phyloP scores from a whole-genome alignment of 352 stramenopile species.

The Globisporangium alternatum region DNA sequence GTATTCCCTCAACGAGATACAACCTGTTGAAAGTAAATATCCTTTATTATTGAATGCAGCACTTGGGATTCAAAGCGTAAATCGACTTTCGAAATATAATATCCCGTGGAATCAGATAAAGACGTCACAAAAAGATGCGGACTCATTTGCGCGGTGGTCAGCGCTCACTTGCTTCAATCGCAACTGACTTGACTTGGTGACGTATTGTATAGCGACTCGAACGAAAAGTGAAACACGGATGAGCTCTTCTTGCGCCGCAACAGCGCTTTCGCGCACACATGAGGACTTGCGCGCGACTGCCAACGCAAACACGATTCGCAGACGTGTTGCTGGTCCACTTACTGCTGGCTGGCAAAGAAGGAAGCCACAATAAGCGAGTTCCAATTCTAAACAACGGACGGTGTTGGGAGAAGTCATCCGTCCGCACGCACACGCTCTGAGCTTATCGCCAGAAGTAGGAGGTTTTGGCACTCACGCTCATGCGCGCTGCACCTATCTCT shows the following conservation, averaged over 20 bases:
- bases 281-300: neutral
- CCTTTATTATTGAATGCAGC: neutral
- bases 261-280: neutral
- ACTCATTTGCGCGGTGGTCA: neutral
- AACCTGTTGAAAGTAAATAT: neutral
- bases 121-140: constrained; percentile 6
- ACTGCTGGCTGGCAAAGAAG: neutral
- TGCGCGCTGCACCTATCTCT: neutral
- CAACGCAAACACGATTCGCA: neutral
- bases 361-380: neutral
- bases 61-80: neutral
- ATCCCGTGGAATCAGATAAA: neutral
- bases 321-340: neutral
- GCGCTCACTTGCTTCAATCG: neutral
- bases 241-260: too few relatives aligned
- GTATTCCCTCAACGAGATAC: neutral
- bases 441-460: constrained; percentile 17
- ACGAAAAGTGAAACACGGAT: neutral
- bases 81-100: neutral
- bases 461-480: neutral
- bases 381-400: neutral
- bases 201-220: neutral
- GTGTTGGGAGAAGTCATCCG: neutral
- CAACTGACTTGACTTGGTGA: neutral
- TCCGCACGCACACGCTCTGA: constrained; percentile 1